Evolutionary conservation across 2,329 filamentous ascomycete species (phyloP).

Genomic region (Pyrenophora teres): DNA sequence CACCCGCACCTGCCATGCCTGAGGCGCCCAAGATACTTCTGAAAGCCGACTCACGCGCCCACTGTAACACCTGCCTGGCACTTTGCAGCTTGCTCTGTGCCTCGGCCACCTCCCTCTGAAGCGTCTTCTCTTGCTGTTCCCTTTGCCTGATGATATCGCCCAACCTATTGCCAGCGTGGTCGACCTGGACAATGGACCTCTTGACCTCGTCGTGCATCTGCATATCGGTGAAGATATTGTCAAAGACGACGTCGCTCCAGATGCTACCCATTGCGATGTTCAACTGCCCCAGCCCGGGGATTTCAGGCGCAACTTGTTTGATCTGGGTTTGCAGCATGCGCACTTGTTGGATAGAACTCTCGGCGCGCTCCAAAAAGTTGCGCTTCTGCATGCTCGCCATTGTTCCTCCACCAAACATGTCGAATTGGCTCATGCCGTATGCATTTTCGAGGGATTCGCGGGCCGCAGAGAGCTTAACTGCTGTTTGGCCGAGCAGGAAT

Average conservation of each 20-base stretch:
- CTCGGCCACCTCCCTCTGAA: constrained; percentile 31
- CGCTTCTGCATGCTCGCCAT: constrained; percentile 60
- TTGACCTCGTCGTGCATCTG: constrained; percentile 60
- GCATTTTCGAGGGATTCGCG: constrained; percentile 29
- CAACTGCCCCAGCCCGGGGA: constrained; percentile 48
- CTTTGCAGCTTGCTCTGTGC: constrained; percentile 39
- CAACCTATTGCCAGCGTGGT: constrained; percentile 24
- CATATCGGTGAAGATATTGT: constrained; percentile 60
- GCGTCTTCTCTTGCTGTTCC: constrained; percentile 35
- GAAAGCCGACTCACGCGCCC: constrained; percentile 53
- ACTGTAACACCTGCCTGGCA: constrained; percentile 50
- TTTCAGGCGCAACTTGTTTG: constrained; percentile 45
- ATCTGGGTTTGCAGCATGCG: constrained; percentile 48
- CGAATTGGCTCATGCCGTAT: constrained; percentile 41
- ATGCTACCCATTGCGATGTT: constrained; percentile 54
- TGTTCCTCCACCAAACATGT: constrained; percentile 58
- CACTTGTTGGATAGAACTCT: constrained; percentile 51
- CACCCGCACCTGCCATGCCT: constrained; percentile 11
- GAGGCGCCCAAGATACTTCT: constrained; percentile 21
- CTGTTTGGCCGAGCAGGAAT: constrained; percentile 33
- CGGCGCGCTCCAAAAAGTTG: constrained; percentile 56
- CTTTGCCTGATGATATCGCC: constrained; percentile 44
- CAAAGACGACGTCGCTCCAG: constrained; percentile 60
- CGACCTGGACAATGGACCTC: constrained; percentile 45
- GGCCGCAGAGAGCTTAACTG: constrained; percentile 27